These are phyloP conservation scores for Panus rudis DNA, from an alignment of 768 basidiomycete species.

Conservation along the genomic window DNA sequence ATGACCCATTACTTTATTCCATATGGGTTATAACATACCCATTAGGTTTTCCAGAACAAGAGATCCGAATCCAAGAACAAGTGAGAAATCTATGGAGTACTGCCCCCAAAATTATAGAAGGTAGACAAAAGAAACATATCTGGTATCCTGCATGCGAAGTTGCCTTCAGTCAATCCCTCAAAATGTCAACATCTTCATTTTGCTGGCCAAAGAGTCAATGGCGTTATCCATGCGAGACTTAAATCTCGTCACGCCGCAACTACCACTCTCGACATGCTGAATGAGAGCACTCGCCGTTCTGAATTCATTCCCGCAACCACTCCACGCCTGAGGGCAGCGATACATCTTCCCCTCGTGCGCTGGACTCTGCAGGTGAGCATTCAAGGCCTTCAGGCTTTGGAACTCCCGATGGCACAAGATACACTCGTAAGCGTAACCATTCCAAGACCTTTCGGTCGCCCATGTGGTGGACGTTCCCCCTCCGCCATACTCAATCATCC, in stretches of 20 bases:
- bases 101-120: no score
- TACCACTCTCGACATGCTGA: slow-evolving; percentile 60
- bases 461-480: slow-evolving; percentile 11
- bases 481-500: slow-evolving; percentile 36
- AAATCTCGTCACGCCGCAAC: slow-evolving; percentile 49
- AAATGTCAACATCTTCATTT: slow-evolving; percentile 1
- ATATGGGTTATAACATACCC: no score
- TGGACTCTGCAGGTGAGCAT: slow-evolving; percentile 61
- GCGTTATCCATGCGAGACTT: slow-evolving; percentile 28
- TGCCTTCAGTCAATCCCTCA: no score
- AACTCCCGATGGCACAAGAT: slow-evolving; percentile 48
- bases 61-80: no score
- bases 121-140: no score
- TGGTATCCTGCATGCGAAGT: no score
- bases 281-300: slow-evolving; percentile 49
- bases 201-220: slow-evolving; percentile 24
- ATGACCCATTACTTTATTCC: no score
- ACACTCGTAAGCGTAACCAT: slow-evolving; percentile 46
- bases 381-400: slow-evolving; percentile 36
- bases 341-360: slow-evolving; percentile 47
- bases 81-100: no score
- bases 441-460: slow-evolving; percentile 34
- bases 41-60: no score
- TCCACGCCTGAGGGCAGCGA: slow-evolving; percentile 38
- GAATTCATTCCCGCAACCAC: slow-evolving; percentile 37